Base-by-base conservation (phyloP, 163 green algal genomes). In the Chloromonas sp. region DNA sequence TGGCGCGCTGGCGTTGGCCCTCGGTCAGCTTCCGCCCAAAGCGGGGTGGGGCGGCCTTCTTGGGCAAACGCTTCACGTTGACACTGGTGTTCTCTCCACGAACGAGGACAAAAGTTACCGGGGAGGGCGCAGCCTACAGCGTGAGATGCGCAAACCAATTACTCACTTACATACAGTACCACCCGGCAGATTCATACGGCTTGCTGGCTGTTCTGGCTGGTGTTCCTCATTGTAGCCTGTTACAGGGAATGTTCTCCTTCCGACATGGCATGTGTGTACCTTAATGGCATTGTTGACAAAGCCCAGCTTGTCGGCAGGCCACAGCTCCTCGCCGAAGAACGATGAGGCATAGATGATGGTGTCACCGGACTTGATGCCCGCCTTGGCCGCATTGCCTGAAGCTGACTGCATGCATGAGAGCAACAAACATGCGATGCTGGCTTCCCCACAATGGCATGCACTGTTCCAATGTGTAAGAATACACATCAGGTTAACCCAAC, bases 261-360 rank as follows among this genome's bases (percentile, higher is more conserved):
- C 36, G 36, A 36, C 36, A 36, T 36, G 36, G 36, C 36, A 36
- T 36, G 36, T 36, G 66, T 11, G 66, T 11, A 74, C 66, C 66
- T 81, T 79, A 14, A 96, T 90, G 66, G 90, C 90, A n/a, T 88
- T 92, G 82, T 92, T 88, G 62, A 89, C 91, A 86, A 97, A 96
- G 14, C 79, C 87, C 3, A 97, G 82, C 86, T 94, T 95, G 87
- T 98, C 95, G 59, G 94, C 91, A 0, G 95, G 95, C 95, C 96
- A 98, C 58, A 98, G 91, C 92, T 99, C 96, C 84, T 99, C 96
- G 1, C 96, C 96, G 84, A 99, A 99, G 90, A 98, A 99, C 60
- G 91, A 96, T 58, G 89, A 95, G 5, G 95, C 93, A 90, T 99
- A 99, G 87, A 99, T 96, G 81, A 99, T 91, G 5, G 96, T 97